Evolutionary conservation across 768 basidiomycete species (phyloP).

Genomic region (Mycena chlorophos): DNA sequence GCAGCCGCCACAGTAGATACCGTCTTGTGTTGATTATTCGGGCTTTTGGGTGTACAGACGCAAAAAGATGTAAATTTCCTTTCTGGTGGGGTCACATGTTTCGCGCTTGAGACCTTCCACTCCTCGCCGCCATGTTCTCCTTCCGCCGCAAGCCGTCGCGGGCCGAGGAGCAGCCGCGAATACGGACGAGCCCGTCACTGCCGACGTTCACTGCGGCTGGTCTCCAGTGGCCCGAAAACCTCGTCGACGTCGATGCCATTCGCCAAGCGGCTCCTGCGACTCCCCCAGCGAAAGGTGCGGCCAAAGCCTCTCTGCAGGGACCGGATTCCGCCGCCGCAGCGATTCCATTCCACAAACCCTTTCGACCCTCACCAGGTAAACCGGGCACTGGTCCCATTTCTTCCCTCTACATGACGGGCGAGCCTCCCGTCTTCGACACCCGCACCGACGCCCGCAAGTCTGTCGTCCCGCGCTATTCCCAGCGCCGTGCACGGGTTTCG

Average conservation of each 20-base stretch:
- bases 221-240: slow-evolving; percentile 82
- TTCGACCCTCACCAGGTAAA: slow-evolving; percentile 55
- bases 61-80: slow-evolving; percentile 6
- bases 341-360: slow-evolving; percentile 84
- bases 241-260: slow-evolving; percentile 72
- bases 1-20: slow-evolving; percentile 27
- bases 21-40: slow-evolving; percentile 20
- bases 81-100: background rate
- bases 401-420: slow-evolving; percentile 63
- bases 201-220: slow-evolving; percentile 75
- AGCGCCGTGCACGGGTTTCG: slow-evolving; percentile 63
- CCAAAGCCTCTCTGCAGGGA: slow-evolving; percentile 64
- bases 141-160: slow-evolving; percentile 71
- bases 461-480: slow-evolving; percentile 51
- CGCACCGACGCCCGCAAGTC: slow-evolving; percentile 42
- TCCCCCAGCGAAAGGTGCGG: slow-evolving; percentile 59
- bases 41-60: slow-evolving; percentile 15
- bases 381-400: slow-evolving; percentile 58
- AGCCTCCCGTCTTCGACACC: slow-evolving; percentile 64
- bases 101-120: slow-evolving; percentile 6
- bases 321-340: slow-evolving; percentile 45
- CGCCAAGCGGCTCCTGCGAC: slow-evolving; percentile 46
- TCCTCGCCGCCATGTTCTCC: slow-evolving; percentile 59
- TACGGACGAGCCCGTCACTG: slow-evolving; percentile 78
- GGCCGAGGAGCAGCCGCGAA: slow-evolving; percentile 44